phyloP scores from a whole-genome alignment of 2,329 filamentous ascomycete species.

The Talaromyces sp. region DNA sequence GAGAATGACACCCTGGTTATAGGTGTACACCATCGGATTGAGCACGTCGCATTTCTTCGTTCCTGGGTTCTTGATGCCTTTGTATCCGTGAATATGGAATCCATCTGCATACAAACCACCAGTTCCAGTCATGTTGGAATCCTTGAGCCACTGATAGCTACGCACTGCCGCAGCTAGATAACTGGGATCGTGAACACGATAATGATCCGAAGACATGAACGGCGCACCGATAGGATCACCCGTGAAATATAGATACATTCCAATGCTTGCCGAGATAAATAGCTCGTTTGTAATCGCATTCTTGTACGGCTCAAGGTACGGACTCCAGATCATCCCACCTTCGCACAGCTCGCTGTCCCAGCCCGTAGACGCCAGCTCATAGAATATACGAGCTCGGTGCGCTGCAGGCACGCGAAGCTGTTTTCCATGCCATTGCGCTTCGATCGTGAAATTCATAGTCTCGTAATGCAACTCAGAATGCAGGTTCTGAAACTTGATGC shows the following conservation, averaged over 20 bases:
- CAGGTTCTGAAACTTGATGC: constrained; percentile 67
- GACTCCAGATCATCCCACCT: constrained; percentile 91
- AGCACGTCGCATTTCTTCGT: constrained; percentile 72
- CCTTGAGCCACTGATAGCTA: constrained; percentile 74
- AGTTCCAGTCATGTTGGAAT: constrained; percentile 73
- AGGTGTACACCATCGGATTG: constrained; percentile 88
- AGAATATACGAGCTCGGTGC: constrained; percentile 78
- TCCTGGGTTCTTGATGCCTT: constrained; percentile 52
- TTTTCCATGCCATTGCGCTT: constrained; percentile 63
- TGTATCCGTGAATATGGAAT: constrained; percentile 71
- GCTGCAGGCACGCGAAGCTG: constrained; percentile 73
- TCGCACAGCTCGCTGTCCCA: constrained; percentile 78
- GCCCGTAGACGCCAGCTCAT: constrained; percentile 69
- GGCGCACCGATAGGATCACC: constrained; percentile 71
- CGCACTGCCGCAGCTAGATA: constrained; percentile 70
- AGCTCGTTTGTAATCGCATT: constrained; percentile 95
- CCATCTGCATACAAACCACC: constrained; percentile 78
- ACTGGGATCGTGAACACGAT: constrained; percentile 51
- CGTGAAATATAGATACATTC: constrained; percentile 86
- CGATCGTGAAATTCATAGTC: constrained; percentile 19
- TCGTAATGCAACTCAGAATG: constrained; percentile 61
- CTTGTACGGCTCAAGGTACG: constrained; percentile 75
- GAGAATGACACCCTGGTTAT: constrained; percentile 89
- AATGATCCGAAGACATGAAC: constrained; percentile 43
- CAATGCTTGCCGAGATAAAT: constrained; percentile 75